A percentile compares a stretch with the other conserved stretches of the same genome.
These are phyloP conservation scores for Casaregolazyma lundiana DNA, from an alignment of 1,139 yeast species.

Conservation along the genomic window DNA sequence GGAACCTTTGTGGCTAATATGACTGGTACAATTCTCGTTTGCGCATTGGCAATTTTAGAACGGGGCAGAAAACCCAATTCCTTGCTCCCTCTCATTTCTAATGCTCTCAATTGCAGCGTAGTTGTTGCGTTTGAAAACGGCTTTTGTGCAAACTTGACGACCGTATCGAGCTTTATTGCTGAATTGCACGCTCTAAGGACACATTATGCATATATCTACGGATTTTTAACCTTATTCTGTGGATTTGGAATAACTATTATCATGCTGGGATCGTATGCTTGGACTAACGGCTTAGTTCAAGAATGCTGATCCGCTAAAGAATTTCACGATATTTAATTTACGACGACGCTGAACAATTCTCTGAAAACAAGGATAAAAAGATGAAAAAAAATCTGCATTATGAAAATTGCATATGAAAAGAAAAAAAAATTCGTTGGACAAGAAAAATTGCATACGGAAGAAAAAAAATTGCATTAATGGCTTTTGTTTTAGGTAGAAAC, in stretches of 20 bases:
- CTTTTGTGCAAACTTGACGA: conserved; percentile 71
- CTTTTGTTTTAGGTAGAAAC: no score
- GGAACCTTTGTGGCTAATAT: conserved; percentile 77
- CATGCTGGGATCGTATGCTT: conserved; percentile 45
- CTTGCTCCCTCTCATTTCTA: conserved; percentile 31
- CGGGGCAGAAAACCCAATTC: conserved; percentile 39
- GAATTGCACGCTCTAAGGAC: conserved; percentile 48
- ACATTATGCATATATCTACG: conserved; percentile 40
- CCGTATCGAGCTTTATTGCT: conserved; percentile 70
- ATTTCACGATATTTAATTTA: no score
- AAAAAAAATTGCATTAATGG: no score
- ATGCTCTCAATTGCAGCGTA: conserved; percentile 45
- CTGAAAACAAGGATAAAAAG: no score
- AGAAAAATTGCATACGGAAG: no score
- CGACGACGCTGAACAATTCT: no score
- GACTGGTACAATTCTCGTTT: conserved; percentile 53
- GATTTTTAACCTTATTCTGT: conserved; percentile 32
- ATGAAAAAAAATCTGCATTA: no score
- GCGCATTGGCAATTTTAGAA: conserved; percentile 48
- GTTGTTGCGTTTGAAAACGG: conserved; percentile 61
- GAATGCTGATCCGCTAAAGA: no score
- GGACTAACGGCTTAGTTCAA: conserved; percentile 38
- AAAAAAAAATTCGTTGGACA: no score
- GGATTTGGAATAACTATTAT: conserved; percentile 40
- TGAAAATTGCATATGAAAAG: background rate